phyloP scores from a whole-genome alignment of 371 early-diverging fungal species.

The Circinella umbellata region DNA sequence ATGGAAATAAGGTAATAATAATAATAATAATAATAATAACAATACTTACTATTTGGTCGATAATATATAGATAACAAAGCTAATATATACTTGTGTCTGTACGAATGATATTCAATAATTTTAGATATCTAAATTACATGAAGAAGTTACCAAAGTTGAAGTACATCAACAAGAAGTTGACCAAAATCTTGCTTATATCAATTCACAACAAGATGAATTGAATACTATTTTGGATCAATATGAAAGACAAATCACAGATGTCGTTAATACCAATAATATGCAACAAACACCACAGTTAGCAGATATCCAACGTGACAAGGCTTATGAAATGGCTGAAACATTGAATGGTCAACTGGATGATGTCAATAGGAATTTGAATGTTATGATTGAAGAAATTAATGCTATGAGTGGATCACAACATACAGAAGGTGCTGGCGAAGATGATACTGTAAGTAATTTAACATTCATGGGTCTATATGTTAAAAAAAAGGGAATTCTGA shows the following conservation, averaged over 20 bases:
- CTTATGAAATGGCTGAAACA: constrained; percentile 83
- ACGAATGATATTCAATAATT: background rate
- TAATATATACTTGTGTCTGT: too few species aligned
- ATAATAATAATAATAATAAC: constrained; percentile 30
- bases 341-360: constrained; percentile 89
- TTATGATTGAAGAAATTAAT: constrained; percentile 90
- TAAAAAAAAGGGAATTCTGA: background rate
- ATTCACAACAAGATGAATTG: constrained; percentile 86
- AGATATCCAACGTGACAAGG: constrained; percentile 86
- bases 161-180: constrained; percentile 79
- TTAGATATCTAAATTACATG: constrained; percentile 78
- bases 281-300: constrained; percentile 64
- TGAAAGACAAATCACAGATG: constrained; percentile 69
- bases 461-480: background rate
- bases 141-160: constrained; percentile 76
- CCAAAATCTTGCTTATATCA: constrained; percentile 84
- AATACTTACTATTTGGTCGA: too few species aligned
- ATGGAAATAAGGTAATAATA: constrained; percentile 71
- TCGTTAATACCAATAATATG: constrained; percentile 54
- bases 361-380: constrained; percentile 75
- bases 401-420: constrained; percentile 51
- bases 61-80: too few species aligned
- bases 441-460: constrained; percentile 33
- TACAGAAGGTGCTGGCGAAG: constrained; percentile 41
- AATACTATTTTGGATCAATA: constrained; percentile 78